These are phyloP conservation scores for Clarkia xantiana DNA, from an alignment of 345 rosid genomes.

Conservation along the genomic window DNA sequence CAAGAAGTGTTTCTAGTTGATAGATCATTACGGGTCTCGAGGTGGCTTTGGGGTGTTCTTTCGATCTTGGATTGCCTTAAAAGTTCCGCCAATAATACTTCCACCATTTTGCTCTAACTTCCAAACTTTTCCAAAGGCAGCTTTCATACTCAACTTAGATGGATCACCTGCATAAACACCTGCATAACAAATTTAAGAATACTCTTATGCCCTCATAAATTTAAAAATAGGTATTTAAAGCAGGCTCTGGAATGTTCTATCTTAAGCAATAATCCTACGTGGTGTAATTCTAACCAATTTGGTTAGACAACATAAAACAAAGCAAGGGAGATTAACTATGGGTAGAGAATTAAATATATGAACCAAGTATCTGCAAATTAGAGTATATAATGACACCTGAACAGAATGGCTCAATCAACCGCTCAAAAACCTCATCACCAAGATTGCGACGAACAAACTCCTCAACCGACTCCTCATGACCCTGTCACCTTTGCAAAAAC, in stretches of 20 bases:
- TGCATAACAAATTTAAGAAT: slow-evolving; percentile 11
- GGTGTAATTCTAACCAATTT: no score
- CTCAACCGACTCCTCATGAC: slow-evolving; percentile 85
- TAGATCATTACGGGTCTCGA: slow-evolving; percentile 58
- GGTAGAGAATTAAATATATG: no score
- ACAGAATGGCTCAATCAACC: slow-evolving; percentile 93
- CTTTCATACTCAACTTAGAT: slow-evolving; percentile 80
- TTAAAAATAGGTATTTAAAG: not conserved
- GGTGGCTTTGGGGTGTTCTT: slow-evolving; percentile 47
- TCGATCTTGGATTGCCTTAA: slow-evolving; percentile 69
- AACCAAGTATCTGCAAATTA: not conserved
- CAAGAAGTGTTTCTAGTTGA: slow-evolving; percentile 1
- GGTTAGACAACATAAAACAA: no score
- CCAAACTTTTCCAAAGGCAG: slow-evolving; percentile 97
- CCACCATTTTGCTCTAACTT: slow-evolving; percentile 81
- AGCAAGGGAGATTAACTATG: no score
- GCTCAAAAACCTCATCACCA: slow-evolving; percentile 87
- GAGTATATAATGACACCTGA: slow-evolving; percentile 34
- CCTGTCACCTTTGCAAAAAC: slow-evolving; percentile 81
- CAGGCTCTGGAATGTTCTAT: no score
- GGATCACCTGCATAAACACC: slow-evolving; percentile 98
- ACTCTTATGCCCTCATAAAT: not conserved
- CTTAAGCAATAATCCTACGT: no score
- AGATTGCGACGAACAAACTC: slow-evolving; percentile 93
- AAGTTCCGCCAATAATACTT: slow-evolving; percentile 71